phyloP scores from a whole-genome alignment of 306 rosid species.

The Trifolium pratense region DNA sequence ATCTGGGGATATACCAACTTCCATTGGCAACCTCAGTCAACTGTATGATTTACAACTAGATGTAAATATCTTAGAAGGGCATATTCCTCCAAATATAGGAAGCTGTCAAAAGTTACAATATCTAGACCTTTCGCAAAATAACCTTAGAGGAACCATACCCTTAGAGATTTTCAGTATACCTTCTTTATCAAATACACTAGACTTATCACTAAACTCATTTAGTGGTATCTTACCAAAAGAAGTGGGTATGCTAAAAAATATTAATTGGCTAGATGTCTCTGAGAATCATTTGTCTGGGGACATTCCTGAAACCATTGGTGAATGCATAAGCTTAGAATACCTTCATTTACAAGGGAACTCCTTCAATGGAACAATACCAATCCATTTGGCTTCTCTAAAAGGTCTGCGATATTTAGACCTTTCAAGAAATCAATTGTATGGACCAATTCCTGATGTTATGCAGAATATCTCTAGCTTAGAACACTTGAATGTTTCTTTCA shows the following conservation, averaged over 20 bases:
- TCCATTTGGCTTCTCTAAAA: conserved; percentile 28
- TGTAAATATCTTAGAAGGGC: too few relatives aligned
- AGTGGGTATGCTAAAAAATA: conserved; percentile 25
- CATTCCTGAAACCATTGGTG: conserved; percentile 44
- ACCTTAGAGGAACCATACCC: neutral
- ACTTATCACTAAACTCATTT: neutral
- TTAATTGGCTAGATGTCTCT: conserved; percentile 21
- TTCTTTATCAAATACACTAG: neutral
- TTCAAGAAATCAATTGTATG: conserved; percentile 42
- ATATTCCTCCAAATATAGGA: too few relatives aligned
- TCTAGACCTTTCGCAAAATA: neutral
- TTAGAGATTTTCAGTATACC: neutral
- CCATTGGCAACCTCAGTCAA: neutral
- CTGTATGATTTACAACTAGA: neutral
- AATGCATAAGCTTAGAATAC: conserved; percentile 37
- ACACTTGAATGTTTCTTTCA: conserved; percentile 45
- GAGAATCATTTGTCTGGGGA: conserved; percentile 37
- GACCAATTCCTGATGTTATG: conserved; percentile 41
- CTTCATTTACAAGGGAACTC: conserved; percentile 41
- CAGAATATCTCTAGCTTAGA: neutral
- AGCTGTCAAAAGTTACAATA: too few relatives aligned
- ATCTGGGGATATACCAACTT: too few relatives aligned
- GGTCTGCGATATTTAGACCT: conserved; percentile 37
- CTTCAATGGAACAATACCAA: conserved; percentile 44
- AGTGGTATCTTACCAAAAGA: neutral